Base-by-base conservation (phyloP, 768 basidiomycete genomes). In the Naganishia friedmannii region DNA sequence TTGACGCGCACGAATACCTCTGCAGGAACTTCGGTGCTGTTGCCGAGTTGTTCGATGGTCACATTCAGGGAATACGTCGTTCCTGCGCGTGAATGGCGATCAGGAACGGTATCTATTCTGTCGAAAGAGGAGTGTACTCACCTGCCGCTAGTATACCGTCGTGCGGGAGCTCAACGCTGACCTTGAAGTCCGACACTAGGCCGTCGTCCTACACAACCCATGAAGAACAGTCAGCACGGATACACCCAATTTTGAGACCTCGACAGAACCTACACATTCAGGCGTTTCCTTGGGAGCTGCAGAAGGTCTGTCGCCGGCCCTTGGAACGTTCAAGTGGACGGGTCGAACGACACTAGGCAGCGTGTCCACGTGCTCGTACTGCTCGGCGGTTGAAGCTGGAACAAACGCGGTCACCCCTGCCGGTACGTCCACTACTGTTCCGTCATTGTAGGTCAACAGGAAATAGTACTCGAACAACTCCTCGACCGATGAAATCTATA, bases 401-500 rank as follows among this genome's bases (percentile, higher is more conserved):
- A 67, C 31, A 54, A 67, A 67, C 19, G 34, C 66, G 12, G 53
- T 67, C 45, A 55, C 26, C 5, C 66, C 66, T 9, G 66, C 66
- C 23, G 54, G 53, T 2, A 67, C 48, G 29, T 67, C 66, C 6
- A 67, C 23, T 8, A 15, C 34, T 5, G 51, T 55, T 29, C 66
- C 66, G 19, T 67, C 54, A 2, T n/a, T 32, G 32, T n/a, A 55
- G 19, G 66, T 67, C 17, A 67, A 26, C 32, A 17, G 1, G 54
- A 55, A 67, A 34, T 56, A 67, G 28, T 67, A 67, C 37, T 67
- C 66, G 53, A 67, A 67, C 66, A 67, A 39, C 7, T 28, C 19
- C 55, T 67, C 66, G 5, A 46, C 32, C 7, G 39, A 19, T 10
- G 66, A 55, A 6, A 56, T 45, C 66, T 67, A 3, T 32, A 7